These are phyloP conservation scores for Gaultheria prostrata DNA, from an alignment of 148 eudicot genomes.

Conservation along the genomic window DNA sequence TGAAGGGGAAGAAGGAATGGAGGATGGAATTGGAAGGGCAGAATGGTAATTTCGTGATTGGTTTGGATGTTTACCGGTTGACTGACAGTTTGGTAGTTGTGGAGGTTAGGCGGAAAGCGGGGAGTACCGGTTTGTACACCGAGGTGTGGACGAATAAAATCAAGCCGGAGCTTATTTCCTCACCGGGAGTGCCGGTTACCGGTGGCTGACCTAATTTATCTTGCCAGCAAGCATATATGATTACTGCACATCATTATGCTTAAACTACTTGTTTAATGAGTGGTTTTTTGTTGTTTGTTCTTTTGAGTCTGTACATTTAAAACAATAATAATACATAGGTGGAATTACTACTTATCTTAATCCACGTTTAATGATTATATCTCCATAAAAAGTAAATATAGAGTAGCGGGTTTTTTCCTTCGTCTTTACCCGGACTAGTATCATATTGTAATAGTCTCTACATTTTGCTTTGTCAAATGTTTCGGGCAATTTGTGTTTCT, in stretches of 20 bases:
- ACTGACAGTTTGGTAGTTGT: constrained; percentile 42
- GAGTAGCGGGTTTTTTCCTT: background rate
- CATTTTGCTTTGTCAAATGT: background rate
- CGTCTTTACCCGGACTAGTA: background rate
- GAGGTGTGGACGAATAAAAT: constrained; percentile 37
- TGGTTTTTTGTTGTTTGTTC: background rate
- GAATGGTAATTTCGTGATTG: constrained; percentile 31
- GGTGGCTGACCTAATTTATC: background rate
- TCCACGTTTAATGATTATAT: background rate
- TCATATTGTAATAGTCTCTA: background rate
- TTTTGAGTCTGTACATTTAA: background rate
- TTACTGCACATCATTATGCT: background rate
- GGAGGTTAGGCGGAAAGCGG: constrained; percentile 32
- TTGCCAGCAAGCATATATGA: background rate
- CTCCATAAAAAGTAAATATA: background rate
- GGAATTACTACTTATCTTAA: background rate
- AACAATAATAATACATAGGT: background rate
- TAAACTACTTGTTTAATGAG: background rate
- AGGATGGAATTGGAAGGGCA: constrained; percentile 45
- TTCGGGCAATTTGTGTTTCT: background rate
- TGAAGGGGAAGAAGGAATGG: constrained; percentile 34
- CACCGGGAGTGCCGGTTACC: background rate
- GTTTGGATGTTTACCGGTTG: constrained; percentile 36
- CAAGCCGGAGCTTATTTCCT: constrained; percentile 24
- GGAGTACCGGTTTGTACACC: constrained; percentile 21